Base-by-base conservation (phyloP, 148 eudicot genomes). In the Rhododendron vialii region DNA sequence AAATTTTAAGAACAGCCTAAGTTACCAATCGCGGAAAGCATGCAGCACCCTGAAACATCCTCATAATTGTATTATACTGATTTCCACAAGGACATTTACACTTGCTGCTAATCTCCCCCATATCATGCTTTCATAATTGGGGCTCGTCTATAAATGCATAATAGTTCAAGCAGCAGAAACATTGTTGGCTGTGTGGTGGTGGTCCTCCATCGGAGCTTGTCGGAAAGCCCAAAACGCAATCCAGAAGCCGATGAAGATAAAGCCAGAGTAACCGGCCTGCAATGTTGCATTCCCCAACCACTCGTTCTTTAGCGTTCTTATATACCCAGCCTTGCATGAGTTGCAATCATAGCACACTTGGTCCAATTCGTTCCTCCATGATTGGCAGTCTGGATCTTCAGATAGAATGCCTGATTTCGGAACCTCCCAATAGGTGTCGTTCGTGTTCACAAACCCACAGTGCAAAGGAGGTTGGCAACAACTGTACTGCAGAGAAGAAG, bases 391-490 rank as follows among this genome's bases (percentile, higher is more conserved):
- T 36, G 84, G 9, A 63, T 82, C 84, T 59, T 61, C 28, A 3
- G 74, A 61, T 18, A 1, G 2, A 59, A 10, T 51, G 22, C 50
- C 84, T 20, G 84, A 20, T 10, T 22, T 82, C 14, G 35, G 74
- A 67, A 63, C 33, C 51, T 82, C 84, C 84, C 84, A 82, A n/a
- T 48, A 38, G 33, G 53, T 82, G 51, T 41, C 84, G n/a, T 82
- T 82, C 74, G 4, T 59, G 74, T 38, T 61, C 50, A 35, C 50
- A 63, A 82, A 82, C 24, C 84, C 84, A 63, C 84, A 82, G 17
- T 82, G 12, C 26, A 82, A 67, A 11, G 84, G 84, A 82, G 84
- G 84, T 28, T 82, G 84, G 35, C 84, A 82, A 63, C 84, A 82
- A 82, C 33, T 61, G 38, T 35, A 82, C 84, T 82, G 74, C 74